These are phyloP conservation scores for Penicillium janthinellum DNA, from an alignment of 2,329 filamentous ascomycete genomes.

Conservation along the genomic window DNA sequence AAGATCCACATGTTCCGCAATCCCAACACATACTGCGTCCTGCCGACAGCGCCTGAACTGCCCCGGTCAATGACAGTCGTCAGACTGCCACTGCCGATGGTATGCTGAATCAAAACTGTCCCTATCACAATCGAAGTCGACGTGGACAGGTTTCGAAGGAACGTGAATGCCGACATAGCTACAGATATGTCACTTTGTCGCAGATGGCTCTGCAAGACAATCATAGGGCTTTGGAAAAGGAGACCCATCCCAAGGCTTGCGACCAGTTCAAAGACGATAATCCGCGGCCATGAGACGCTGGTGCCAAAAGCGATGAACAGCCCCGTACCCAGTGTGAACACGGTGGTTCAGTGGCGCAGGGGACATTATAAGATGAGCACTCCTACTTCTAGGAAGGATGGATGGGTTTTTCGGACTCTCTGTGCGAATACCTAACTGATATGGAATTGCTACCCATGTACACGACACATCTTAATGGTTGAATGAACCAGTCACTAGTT, in stretches of 20 bases:
- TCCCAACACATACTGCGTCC: slow-evolving; percentile 2
- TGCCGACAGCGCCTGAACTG: neutral
- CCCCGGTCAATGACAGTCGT: neutral
- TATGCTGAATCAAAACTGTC: slow-evolving; percentile 3
- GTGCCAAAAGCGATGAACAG: slow-evolving; percentile 3
- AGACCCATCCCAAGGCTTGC: slow-evolving; percentile 14
- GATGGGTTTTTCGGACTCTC: no score
- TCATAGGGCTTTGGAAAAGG: slow-evolving; percentile 21
- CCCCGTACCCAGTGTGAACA: neutral
- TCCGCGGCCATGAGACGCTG: slow-evolving; percentile 1
- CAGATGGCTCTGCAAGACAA: slow-evolving; percentile 14
- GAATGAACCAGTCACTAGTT: no score
- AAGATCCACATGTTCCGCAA: slow-evolving; percentile 50
- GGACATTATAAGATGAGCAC: neutral
- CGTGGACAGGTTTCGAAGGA: slow-evolving; percentile 11
- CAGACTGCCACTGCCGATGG: neutral
- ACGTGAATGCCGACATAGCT: slow-evolving; percentile 13
- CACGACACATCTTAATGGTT: no score
- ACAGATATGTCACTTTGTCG: slow-evolving; percentile 7
- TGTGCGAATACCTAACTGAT: no score
- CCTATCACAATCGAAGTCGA: slow-evolving; percentile 14
- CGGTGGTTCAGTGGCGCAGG: neutral
- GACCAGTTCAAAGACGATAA: slow-evolving; percentile 19
- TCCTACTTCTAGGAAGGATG: no score
- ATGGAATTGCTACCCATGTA: no score